phyloP scores from a whole-genome alignment of 2,329 filamentous ascomycete species.

The Diaporthe citri region DNA sequence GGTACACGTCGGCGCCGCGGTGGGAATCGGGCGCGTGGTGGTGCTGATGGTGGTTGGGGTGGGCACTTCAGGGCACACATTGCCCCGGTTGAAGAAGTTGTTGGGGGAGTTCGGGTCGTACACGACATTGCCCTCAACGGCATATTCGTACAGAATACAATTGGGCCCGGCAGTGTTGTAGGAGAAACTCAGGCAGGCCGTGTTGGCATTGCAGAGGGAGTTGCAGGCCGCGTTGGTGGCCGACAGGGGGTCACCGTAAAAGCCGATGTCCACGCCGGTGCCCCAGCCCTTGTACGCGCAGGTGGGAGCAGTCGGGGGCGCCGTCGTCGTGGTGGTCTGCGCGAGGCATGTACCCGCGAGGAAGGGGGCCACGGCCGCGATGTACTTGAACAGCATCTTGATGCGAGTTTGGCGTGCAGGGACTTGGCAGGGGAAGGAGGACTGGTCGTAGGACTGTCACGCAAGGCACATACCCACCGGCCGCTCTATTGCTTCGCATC shows the following conservation, averaged over 20 bases:
- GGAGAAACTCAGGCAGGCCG: conserved; percentile 37
- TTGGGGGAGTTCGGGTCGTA: conserved; percentile 47
- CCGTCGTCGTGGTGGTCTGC: conserved; percentile 28
- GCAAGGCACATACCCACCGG: neutral
- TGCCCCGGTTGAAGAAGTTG: conserved; percentile 40
- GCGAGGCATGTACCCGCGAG: conserved; percentile 32
- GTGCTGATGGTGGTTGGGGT: conserved; percentile 2
- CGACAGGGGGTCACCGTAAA: conserved; percentile 28
- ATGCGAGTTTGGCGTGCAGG: neutral
- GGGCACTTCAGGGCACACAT: conserved; percentile 27
- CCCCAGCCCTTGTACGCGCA: conserved; percentile 36
- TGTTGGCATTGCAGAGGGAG: conserved; percentile 36
- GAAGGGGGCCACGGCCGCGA: conserved; percentile 17
- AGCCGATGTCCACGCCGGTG: conserved; percentile 35
- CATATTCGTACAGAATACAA: conserved; percentile 38
- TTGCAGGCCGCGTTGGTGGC: conserved; percentile 31
- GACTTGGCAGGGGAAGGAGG: neutral
- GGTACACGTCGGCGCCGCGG: conserved; percentile 34
- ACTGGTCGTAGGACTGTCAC: conserved; percentile 10
- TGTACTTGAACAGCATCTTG: conserved; percentile 32
- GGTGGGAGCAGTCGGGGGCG: conserved; percentile 26
- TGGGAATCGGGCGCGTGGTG: conserved; percentile 6
- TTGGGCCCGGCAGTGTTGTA: conserved; percentile 38
- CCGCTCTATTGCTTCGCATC: neutral
- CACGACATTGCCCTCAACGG: conserved; percentile 43